Evolutionary conservation across 345 rosid genomes (phyloP), one percentile per base, ranked within the genome.

Genomic region (Schrenkiella parvula): DNA sequence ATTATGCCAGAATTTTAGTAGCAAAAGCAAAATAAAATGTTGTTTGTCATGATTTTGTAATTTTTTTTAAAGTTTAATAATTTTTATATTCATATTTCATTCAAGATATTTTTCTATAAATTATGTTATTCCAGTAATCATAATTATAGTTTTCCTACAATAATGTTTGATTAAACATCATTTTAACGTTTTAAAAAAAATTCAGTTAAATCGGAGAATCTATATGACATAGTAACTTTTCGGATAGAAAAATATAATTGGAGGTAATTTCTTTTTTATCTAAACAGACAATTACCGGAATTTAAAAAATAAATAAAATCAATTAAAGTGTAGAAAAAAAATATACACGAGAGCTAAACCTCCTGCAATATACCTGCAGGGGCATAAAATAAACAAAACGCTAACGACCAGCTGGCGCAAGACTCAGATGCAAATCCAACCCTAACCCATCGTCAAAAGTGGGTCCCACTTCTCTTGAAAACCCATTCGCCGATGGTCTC

Each of bases 351-450:
- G 56, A 70, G 64, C 47, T 64, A 64, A n/a, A n/a, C 58, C 58
- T 53, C 37, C 58, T 26, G 58, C 26, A 2, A 50, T 25, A 42
- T 8, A 28, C 2, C 21, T n/a, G 15, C 4, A 63, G 38, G 67
- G 68, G 23, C 26, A 43, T 58, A 53, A 17, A 31, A 51, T 51
- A 12, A n/a, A n/a, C n/a, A n/a, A 52, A 64, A 15, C 52, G 52
- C 87, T 86, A 90, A 2, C 81, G 88, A 39, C 88, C 89, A 39
- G 97, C 87, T 3, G 98, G 98, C 38, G 97, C 91, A 52, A 93
- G 91, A 75, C 98, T 85, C 8, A 93, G 97, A 79, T 93, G 98
- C 81, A 93, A 84, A 77, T 91, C 95, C 69, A 93, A 80, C 58
- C 95, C 96, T 79, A 89, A 68, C 17, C 78, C 56, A 32, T 93